phyloP scores from a whole-genome alignment of 2,329 filamentous ascomycete genomes.

The Myriosclerotinia scirpicola region DNA sequence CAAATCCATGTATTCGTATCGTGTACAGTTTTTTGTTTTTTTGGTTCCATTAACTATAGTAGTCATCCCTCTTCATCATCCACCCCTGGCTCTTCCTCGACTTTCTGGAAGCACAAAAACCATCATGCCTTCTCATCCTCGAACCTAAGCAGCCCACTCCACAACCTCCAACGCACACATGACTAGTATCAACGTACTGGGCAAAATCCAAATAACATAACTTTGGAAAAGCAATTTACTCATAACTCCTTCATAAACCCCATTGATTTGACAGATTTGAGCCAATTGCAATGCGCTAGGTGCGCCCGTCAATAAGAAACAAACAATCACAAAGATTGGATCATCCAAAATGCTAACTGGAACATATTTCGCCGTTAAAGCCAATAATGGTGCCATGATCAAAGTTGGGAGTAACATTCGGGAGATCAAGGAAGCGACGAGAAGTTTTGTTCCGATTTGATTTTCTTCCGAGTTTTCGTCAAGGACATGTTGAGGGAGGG shows the following conservation, averaged over 20 bases:
- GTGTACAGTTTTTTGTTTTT: background rate
- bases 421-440: constrained; percentile 80
- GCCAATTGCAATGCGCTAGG: constrained; percentile 92
- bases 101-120: background rate
- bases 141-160: constrained; percentile 67
- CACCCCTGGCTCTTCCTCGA: background rate
- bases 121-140: background rate
- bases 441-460: constrained; percentile 67
- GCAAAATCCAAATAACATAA: constrained; percentile 94
- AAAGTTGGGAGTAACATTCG: constrained; percentile 91
- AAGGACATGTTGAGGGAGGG: constrained; percentile 63
- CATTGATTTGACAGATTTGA: constrained; percentile 98
- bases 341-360: constrained; percentile 94
- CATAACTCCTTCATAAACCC: constrained; percentile 94
- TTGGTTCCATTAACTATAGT: background rate
- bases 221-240: constrained; percentile 91
- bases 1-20: background rate
- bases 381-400: constrained; percentile 88
- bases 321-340: constrained; percentile 97
- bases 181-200: constrained; percentile 86
- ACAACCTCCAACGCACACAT: constrained; percentile 90
- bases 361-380: constrained; percentile 83
- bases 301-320: constrained; percentile 91
- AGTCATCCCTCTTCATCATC: background rate
- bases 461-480: constrained; percentile 69